Conservation (phyloP, 2,329 filamentous ascomycete genomes). For the Pseudocercospora pini-densiflorae region DNA sequence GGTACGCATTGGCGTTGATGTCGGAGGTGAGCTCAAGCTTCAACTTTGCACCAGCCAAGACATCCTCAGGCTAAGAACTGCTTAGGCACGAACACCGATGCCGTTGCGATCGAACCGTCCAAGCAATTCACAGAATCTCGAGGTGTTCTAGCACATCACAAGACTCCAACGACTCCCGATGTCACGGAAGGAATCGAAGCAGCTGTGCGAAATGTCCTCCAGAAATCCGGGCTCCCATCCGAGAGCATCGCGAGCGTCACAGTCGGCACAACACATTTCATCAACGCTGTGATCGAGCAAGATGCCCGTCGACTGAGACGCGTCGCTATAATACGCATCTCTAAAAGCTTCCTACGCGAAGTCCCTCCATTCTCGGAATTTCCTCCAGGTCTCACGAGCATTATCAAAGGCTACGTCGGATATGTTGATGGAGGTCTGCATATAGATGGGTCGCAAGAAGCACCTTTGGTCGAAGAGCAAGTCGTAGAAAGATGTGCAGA, state of each 20-base stretch:
- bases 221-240: conserved; percentile 39
- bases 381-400: conserved; percentile 36
- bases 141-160: conserved; percentile 41
- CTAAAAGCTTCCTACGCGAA: conserved; percentile 38
- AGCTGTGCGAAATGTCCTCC: conserved; percentile 44
- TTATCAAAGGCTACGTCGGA: conserved; percentile 41
- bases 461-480: conserved; percentile 50
- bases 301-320: conserved; percentile 54
- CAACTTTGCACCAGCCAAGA: not conserved
- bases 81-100: conserved; percentile 42
- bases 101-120: conserved; percentile 38
- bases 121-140: conserved; percentile 32
- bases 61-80: not conserved
- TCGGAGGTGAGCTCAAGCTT: conserved; percentile 42
- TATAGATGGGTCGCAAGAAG: conserved; percentile 50
- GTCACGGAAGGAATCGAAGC: conserved; percentile 49
- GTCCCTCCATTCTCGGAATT: conserved; percentile 40
- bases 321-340: conserved; percentile 57
- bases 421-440: conserved; percentile 56
- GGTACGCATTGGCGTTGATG: conserved; percentile 51
- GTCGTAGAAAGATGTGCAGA: conserved; percentile 49
- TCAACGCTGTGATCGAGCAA: conserved; percentile 41
- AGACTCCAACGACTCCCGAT: conserved; percentile 47
- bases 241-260: conserved; percentile 49
- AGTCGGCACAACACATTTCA: conserved; percentile 55